Conservation (phyloP, 2,329 filamentous ascomycete species). For the Colletotrichum sp. region DNA sequence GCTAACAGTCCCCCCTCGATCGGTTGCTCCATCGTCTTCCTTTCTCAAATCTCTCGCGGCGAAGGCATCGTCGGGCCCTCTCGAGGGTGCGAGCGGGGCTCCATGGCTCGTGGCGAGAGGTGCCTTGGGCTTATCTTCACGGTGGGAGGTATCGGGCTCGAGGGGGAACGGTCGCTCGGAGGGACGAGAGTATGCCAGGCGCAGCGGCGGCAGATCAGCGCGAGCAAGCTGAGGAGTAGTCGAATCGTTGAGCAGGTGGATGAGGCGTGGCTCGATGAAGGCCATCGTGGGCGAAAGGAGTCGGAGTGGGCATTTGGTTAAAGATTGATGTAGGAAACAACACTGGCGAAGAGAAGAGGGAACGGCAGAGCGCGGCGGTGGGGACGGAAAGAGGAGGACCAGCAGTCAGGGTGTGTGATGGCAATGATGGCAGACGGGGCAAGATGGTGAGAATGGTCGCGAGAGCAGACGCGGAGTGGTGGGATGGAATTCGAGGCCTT, state of each 20-base stretch:
- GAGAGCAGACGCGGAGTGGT: not conserved
- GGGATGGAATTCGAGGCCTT: not conserved
- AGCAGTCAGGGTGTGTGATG: not conserved
- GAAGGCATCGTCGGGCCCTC: conserved; percentile 14
- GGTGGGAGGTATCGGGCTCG: conserved; percentile 52
- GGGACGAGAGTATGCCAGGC: conserved; percentile 46
- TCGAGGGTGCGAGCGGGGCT: conserved; percentile 1
- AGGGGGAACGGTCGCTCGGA: conserved; percentile 55
- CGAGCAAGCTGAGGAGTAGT: conserved; percentile 52
- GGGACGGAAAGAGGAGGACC: conserved; percentile 7
- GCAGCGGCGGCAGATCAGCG: conserved; percentile 59
- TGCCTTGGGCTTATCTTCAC: conserved; percentile 38
- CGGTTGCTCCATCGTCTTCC: not conserved
- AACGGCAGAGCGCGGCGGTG: conserved; percentile 19
- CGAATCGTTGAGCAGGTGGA: conserved; percentile 67
- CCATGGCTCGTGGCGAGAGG: conserved; percentile 22
- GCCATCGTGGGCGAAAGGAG: conserved; percentile 53
- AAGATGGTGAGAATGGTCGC: not conserved
- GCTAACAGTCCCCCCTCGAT: not conserved
- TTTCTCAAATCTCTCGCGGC: conserved; percentile 3
- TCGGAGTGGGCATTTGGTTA: conserved; percentile 42
- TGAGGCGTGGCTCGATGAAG: conserved; percentile 71
- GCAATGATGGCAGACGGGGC: not conserved
- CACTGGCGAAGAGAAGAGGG: not conserved
- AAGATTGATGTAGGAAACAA: conserved; percentile 11